Conservation (phyloP, 768 basidiomycete species). For the Phylloporus sp. region DNA sequence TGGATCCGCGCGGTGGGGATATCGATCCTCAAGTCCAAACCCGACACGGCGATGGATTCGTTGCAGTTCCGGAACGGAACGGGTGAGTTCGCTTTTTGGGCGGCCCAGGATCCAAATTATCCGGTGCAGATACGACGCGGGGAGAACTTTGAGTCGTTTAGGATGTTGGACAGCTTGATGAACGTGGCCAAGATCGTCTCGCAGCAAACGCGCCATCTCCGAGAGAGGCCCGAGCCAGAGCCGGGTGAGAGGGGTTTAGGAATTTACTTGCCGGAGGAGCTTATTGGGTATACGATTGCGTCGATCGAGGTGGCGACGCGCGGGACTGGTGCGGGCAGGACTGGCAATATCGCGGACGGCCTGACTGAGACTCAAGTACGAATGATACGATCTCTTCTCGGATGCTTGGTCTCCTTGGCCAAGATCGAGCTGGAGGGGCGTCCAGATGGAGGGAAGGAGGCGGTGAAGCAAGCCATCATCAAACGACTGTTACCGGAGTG, state of each 20-base stretch:
- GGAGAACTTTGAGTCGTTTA: constrained; percentile 55
- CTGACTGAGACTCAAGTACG: constrained; percentile 67
- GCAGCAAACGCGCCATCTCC: constrained; percentile 76
- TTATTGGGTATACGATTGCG: constrained; percentile 84
- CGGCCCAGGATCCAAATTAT: constrained; percentile 74
- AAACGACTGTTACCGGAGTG: constrained; percentile 89
- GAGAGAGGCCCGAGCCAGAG: constrained; percentile 72
- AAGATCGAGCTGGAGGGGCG: constrained; percentile 64
- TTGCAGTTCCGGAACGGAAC: constrained; percentile 76
- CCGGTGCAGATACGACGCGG: constrained; percentile 46
- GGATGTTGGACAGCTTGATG: constrained; percentile 88
- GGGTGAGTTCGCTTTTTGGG: constrained; percentile 88
- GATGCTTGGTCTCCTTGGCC: constrained; percentile 61
- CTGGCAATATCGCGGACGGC: constrained; percentile 55
- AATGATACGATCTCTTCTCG: constrained; percentile 73
- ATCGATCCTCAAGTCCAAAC: constrained; percentile 79
- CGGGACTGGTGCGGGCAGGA: constrained; percentile 44
- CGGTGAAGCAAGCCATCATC: constrained; percentile 78
- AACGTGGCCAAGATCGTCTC: constrained; percentile 73
- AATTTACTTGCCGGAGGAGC: constrained; percentile 87
- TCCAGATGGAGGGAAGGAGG: constrained; percentile 70
- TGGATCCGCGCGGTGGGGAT: constrained; percentile 90
- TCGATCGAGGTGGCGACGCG: constrained; percentile 77
- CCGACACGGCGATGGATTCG: constrained; percentile 65
- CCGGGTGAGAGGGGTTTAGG: constrained; percentile 72